Base-by-base conservation (phyloP, 441 rosid species). In the Pelargonium myrrhifolium region DNA sequence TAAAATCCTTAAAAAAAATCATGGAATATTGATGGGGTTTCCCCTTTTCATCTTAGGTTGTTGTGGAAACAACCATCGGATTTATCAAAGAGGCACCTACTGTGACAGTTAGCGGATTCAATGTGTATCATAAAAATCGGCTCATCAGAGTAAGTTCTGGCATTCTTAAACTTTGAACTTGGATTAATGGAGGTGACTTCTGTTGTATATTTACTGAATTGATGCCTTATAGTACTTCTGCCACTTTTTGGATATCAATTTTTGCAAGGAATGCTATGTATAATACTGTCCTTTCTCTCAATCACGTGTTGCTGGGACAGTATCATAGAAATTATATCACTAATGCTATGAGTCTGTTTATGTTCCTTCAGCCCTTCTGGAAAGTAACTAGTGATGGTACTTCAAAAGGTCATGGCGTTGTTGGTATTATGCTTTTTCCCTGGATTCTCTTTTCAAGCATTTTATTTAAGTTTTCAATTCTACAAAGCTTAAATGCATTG, bases 121-220 rank as follows among this genome's bases (percentile, higher is more conserved):
- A 89, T 55, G 92, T 93, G 59, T 93, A 93, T 81, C 97, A 93
- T 69, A 89, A 87, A 76, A 93, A 93, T 83, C 95, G 96, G 74
- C 96, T 93, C 68, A 93, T 93, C 77, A 82, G 83, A 92, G n/a
- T n/a, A n/a, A n/a, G n/a, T n/a, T n/a, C n/a, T n/a, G n/a, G n/a
- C n/a, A n/a, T n/a, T n/a, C n/a, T n/a, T n/a, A n/a, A n/a, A 55
- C 26, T 55, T 55, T 11, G 21, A 15, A 55, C 18, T 55, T 18
- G 10, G 24, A 55, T 18, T 55, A 55, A 18, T 12, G 4, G 9
- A 18, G 60, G 26, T 18, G 26, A 55, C 24, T 18, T 51, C 60
- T 28, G 31, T 28, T 2, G 31, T 1, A 3, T 28, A 28, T 28
- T 28, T 28, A 28, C 31, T 28, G 2, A 28, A 28, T 4, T 28